phyloP scores from a whole-genome alignment of 2,329 filamentous ascomycete genomes.

The Didymella keratinophila region DNA sequence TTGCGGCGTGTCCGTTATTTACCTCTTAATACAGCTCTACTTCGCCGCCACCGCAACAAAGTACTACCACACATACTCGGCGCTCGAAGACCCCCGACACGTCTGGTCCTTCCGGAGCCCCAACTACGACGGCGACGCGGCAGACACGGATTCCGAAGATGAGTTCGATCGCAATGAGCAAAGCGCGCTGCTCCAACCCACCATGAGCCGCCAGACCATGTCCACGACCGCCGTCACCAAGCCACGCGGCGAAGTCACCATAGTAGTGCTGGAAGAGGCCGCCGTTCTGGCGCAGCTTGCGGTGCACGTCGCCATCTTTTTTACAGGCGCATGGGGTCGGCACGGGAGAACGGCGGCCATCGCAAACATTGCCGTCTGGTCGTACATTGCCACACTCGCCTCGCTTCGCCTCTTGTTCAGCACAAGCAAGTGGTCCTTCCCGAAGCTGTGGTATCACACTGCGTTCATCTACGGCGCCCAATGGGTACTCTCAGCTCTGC shows the following conservation, averaged over 20 bases:
- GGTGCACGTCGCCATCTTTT: constrained; percentile 71
- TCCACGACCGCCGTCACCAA: constrained; percentile 74
- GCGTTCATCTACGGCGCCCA: constrained; percentile 80
- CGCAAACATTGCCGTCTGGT: constrained; percentile 76
- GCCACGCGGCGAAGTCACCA: constrained; percentile 74
- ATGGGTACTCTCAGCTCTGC: constrained; percentile 77
- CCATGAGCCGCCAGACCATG: constrained; percentile 59
- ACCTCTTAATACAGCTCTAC: constrained; percentile 67
- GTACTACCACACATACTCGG: constrained; percentile 65
- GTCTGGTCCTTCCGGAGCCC: constrained; percentile 46
- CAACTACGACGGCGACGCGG: constrained; percentile 47
- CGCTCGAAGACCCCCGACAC: constrained; percentile 57
- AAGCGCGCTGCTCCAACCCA: constrained; percentile 61
- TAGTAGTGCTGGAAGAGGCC: constrained; percentile 77
- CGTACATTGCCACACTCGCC: constrained; percentile 78
- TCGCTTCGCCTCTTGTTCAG: constrained; percentile 73
- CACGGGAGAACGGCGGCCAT: constrained; percentile 68
- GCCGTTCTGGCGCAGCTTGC: constrained; percentile 75
- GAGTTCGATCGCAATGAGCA: constrained; percentile 66
- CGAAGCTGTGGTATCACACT: constrained; percentile 91
- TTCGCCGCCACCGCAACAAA: constrained; percentile 62
- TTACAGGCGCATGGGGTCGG: constrained; percentile 66
- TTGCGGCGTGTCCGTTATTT: constrained; percentile 73
- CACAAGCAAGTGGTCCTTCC: constrained; percentile 69
- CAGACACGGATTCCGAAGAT: constrained; percentile 61